Base-by-base conservation (phyloP, 1,139 yeast species). In the Suhomyces choctaworum region DNA sequence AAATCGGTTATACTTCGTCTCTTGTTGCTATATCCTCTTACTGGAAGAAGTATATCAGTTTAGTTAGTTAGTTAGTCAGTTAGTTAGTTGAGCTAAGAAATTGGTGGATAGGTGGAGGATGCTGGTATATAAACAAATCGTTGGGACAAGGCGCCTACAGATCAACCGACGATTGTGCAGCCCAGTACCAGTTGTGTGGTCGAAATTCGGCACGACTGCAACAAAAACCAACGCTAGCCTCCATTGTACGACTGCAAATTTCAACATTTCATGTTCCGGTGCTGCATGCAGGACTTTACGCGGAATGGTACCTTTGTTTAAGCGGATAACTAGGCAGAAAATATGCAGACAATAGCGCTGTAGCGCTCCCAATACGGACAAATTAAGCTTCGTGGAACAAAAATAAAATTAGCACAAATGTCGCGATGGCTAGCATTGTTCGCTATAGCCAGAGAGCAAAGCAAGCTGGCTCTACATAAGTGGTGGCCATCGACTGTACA, bases 31-130 rank as follows among this genome's bases (percentile, higher is more conserved):
- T 26, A 21, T 19, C 22, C 16, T 33, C 40, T 32, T 37, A 10
- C 32, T 24, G 12, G 34, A 27, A 30, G 26, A 27, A 17, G 25
- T 32, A 15, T 13, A 11, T 25, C 22, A 29, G 34, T 31, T 39
- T 29, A 35, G 39, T 34, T 38, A 34, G 35, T 27, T 32, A 29
- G 34, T 37, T 39, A 32, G 42, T 38, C 32, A 29, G 36, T 29
- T 29, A 25, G 36, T 26, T 21, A 17, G 20, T 17, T 17, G n/a
- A 15, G 3, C 20, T 15, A 12, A 16, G 16, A 30, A 32, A 27
- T 17, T 19, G 11, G 5, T 11, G 5, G 11, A 10, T 13, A 16
- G 7, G 4, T 26, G 29, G 37, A 34, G 25, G 22, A 11, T 8
- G 29, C 27, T 14, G 28, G 29, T 37, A 17, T 37, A 37, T 37